Evolutionary conservation across 441 rosid species (phyloP).

Genomic region (Mallotus repandus): DNA sequence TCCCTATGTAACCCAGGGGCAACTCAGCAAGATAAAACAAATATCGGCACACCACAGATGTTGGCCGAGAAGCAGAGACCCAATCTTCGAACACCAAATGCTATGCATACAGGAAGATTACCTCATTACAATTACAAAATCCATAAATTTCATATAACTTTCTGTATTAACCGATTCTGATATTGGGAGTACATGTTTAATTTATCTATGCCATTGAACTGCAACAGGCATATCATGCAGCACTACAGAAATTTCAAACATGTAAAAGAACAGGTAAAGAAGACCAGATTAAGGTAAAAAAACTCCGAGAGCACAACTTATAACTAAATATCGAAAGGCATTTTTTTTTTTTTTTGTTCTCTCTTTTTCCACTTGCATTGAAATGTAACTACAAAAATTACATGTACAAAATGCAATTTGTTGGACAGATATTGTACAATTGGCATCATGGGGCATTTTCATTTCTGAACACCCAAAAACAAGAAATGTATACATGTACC

Average conservation of each 20-base stretch:
- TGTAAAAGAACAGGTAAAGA: background rate
- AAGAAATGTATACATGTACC: background rate
- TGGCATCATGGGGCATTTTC: background rate
- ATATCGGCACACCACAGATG: too few species aligned
- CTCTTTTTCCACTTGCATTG: background rate
- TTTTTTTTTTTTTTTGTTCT: too few species aligned
- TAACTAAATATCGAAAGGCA: background rate
- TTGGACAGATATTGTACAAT: constrained; percentile 2
- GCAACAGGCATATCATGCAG: background rate
- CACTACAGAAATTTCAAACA: background rate
- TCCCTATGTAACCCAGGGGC: too few species aligned
- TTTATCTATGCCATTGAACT: background rate
- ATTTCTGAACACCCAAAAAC: background rate
- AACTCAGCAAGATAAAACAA: too few species aligned
- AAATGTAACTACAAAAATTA: constrained; percentile 1
- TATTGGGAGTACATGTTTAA: too few species aligned
- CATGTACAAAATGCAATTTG: constrained; percentile 19
- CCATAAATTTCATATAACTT: too few species aligned
- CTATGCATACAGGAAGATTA: too few species aligned
- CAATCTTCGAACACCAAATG: too few species aligned
- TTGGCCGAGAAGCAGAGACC: too few species aligned
- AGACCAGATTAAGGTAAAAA: background rate
- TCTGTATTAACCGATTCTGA: too few species aligned
- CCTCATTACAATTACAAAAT: too few species aligned
- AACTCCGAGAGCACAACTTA: background rate